Base-by-base conservation (phyloP, 306 rosid genomes). In the Dryas alaskensis region DNA sequence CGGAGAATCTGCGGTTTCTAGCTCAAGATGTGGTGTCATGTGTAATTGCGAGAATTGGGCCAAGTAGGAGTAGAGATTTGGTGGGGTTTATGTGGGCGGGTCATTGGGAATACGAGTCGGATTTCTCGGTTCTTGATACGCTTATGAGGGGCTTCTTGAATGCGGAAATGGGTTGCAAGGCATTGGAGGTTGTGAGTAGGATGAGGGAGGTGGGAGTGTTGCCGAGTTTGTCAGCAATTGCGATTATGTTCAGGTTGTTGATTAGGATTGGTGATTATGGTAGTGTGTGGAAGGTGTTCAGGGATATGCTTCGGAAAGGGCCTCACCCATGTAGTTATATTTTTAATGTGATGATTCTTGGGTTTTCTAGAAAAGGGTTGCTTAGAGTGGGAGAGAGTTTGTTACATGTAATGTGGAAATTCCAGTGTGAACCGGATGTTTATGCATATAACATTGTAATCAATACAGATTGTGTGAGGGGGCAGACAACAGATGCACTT, bases 11-110 rank as follows among this genome's bases (percentile, higher is more conserved):
- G 49, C 82, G 60, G 52, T 74, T 76, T 10, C 80, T 82, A 19
- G 92, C 97, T 0, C 97, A 89, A 39, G 97, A 91, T 72, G 73
- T 89, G 7, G 72, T 89, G 77, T 89, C 88, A 0, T 87, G 87
- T 84, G 79, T 87, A 2, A 57, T 91, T 76, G 69, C 72, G 4
- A 81, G 84, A 69, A 78, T 91, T 68, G 96, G 89, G 44, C 78
- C 81, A 0, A 25, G 70, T 44, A 67, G 96, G 77, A 74, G 92
- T 55, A 79, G 75, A 47, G 76, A 81, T 27, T 27, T 89, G 58
- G 85, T 79, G 75, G 76, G 73, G 46, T 81, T 86, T 31, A 89
- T 91, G 92, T 91, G 97, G 97, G 76, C 9, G 59, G 76, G 78
- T 65, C 92, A 89, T 77, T 14, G 68, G 7, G 12, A 65, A 16